Conservation (phyloP, 495 filamentous ascomycete species). For the Letharia lupina region DNA sequence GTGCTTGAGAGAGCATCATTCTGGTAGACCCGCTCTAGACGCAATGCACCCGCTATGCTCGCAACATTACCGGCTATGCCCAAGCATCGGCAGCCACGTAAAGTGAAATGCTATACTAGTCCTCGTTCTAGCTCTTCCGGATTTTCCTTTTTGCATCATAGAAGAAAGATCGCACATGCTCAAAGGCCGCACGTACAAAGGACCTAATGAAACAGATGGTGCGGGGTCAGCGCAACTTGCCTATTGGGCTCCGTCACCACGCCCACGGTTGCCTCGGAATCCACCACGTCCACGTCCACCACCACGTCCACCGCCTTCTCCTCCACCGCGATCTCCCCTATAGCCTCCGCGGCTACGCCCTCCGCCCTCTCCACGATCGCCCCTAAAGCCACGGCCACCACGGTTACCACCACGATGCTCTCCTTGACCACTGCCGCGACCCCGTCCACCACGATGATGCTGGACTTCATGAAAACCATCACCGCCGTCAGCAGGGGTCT, state of each 20-base stretch:
- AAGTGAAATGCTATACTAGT: neutral
- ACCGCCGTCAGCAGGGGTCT: conserved; percentile 33
- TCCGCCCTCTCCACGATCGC: conserved; percentile 35
- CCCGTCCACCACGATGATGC: conserved; percentile 40
- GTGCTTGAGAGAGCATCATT: neutral
- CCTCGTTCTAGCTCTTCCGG: neutral
- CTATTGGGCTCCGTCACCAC: conserved; percentile 22
- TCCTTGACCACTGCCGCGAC: conserved; percentile 42
- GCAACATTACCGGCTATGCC: conserved; percentile 10
- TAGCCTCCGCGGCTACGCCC: conserved; percentile 64
- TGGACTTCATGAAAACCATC: conserved; percentile 69
- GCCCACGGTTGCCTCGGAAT: conserved; percentile 19
- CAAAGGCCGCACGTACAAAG: neutral
- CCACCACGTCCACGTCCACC: conserved; percentile 23
- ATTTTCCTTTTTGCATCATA: conserved; percentile 1
- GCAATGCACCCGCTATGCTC: conserved; percentile 22
- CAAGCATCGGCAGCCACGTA: conserved; percentile 9
- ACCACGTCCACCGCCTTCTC: conserved; percentile 31
- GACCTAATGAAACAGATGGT: neutral
- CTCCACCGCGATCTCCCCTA: conserved; percentile 60
- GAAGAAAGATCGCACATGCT: conserved; percentile 1
- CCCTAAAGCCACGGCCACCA: conserved; percentile 46
- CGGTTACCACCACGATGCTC: conserved; percentile 48
- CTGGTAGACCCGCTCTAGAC: conserved; percentile 8
- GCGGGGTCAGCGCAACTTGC: conserved; percentile 7